Conservation (phyloP, 2,329 filamentous ascomycete genomes). For the Paecilomyces niveus region DNA sequence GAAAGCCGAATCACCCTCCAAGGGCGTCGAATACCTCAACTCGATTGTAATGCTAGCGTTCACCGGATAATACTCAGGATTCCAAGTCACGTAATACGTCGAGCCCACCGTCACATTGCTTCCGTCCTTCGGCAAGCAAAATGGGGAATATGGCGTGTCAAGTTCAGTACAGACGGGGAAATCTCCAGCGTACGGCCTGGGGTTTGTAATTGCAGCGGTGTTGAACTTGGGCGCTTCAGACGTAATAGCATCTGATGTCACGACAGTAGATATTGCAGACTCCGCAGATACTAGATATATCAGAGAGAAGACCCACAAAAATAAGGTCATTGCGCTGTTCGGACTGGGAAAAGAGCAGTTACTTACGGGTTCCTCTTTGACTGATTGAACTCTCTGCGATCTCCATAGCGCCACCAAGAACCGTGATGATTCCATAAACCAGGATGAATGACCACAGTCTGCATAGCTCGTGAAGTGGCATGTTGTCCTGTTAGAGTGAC, state of each 20-base stretch:
- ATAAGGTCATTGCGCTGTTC: background rate
- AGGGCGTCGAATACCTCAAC: conserved; percentile 27
- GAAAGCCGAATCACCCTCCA: conserved; percentile 27
- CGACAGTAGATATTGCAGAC: background rate
- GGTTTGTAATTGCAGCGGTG: background rate
- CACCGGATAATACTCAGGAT: conserved; percentile 23
- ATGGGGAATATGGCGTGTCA: conserved; percentile 16
- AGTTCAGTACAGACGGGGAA: conserved; percentile 26
- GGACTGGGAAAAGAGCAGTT: background rate
- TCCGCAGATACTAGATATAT: background rate
- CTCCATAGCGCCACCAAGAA: background rate
- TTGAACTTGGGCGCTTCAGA: background rate
- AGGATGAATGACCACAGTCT: background rate
- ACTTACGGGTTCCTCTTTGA: background rate
- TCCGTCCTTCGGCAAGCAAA: conserved; percentile 29
- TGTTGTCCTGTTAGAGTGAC: background rate
- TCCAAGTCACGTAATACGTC: conserved; percentile 34
- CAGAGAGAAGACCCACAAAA: background rate
- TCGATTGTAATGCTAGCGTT: conserved; percentile 26
- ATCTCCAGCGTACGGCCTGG: conserved; percentile 10
- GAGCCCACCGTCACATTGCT: conserved; percentile 28
- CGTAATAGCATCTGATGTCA: background rate
- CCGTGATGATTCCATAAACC: background rate
- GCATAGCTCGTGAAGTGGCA: background rate
- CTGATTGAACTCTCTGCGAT: background rate